Base-by-base conservation (phyloP, 352 stramenopile species). In the Phytopythium chamaehyphon region DNA sequence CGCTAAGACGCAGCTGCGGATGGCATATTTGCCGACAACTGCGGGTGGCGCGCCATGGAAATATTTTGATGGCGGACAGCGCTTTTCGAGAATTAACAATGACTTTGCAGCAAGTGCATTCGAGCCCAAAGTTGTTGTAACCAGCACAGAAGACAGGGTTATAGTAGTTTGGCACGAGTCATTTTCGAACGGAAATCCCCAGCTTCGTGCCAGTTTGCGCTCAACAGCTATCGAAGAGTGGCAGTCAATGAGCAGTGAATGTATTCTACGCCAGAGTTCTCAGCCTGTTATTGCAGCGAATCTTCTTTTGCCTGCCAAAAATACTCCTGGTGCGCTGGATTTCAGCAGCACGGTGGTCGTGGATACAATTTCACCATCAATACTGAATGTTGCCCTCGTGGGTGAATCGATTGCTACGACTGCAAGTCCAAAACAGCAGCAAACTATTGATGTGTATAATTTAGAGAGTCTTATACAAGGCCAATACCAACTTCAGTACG, bases 401-500 rank as follows among this genome's bases (percentile, higher is more conserved):
- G 73, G 72, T 8, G 66, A 77, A 39, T 55, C 72, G 6, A 49
- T 64, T 10, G 59, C 62, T 0, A 62, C 67, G 5, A 64, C 82
- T 35, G 71, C 57, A 3, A 59, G 52, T 16, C 59, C 66, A 3
- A 74, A 70, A 18, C 50, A 49, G 0, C 23, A 80, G 1, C 81
- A 91, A 36, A 87, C 73, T 0, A 46, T 91, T 23, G 77, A 87
- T 35, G 48, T 91, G 1, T 82, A 86, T 47, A 81, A 83, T 19
- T 46, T 51, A 8, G 64, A 39, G 16, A 81, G 64, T 28, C 43
- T 89, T 18, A 73, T 43, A 1, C 62, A 82, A 40, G 77, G 81
- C 0, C 60, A 77, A 38, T 91, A 76, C 47, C 63, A 75, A 48
- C 52, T 91, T 1, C 43, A 66, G 6, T 91, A 91, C 40, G 71